Evolutionary conservation across 176 grass and related monocot species (phyloP), one percentile per base, ranked within the genome.

Genomic region (Melocanna baccifera): DNA sequence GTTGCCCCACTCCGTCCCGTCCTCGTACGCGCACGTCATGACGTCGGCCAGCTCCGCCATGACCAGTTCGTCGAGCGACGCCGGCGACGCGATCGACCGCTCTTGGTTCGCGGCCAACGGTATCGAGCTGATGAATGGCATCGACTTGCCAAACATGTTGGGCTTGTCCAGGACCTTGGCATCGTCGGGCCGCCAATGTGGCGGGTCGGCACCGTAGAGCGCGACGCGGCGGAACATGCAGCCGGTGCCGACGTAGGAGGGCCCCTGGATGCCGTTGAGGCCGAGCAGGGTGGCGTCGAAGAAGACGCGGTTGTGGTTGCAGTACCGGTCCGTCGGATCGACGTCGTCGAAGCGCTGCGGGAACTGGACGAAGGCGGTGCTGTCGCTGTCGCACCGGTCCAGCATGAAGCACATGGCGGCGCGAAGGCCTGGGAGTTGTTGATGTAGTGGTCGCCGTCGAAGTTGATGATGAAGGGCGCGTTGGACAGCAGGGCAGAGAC

Each of bases 291-390:
- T 88, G 58, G 88, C 88, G 26, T 93, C 91, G 45, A 93, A 93
- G 82, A 93, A 93, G 72, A 90, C 85, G 6, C 81, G 89, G 77
- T 93, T 93, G 82, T 93, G 91, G 59, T 93, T 93, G 53, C 85
- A 82, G 23, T 93, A 93, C 15, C 91, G 77, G 57, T 93, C 91
- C 4, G 88, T 90, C 87, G 92, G 92, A 55, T 94, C 92, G 9
- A 94, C 86, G 40, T 90, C 90, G 47, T 94, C 92, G 81, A 94
- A 94, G 1, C 92, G 87, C 57, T 94, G 92, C 62, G 92, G 92
- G 64, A 94, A 94, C 78, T 92, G 92, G 47, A 94, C 92, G 64
- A 92, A 94, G 47, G 89, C 85, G 30, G 90, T 79, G 42, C 82
- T 73, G 5, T 83, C 91, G 9, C 91, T 88, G 32, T 81, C 79